Evolutionary conservation across 1,284 basidiomycete genomes (phyloP), one percentile per base, ranked within the genome.

Genomic region (Termitomyces sp.): DNA sequence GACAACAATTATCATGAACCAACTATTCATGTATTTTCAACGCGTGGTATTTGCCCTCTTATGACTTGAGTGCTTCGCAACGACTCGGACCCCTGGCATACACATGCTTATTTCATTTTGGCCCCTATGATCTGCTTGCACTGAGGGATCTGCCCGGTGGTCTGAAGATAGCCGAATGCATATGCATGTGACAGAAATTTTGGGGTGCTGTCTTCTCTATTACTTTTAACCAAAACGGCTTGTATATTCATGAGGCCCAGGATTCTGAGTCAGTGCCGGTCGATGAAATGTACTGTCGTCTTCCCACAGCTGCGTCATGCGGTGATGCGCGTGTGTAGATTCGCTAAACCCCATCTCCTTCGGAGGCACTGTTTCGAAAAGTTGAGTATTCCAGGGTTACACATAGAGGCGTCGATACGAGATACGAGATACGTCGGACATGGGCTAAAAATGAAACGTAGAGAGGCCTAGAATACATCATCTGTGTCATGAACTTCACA

Each of bases 391-490:
- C 34, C 8, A 2, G 15, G 31, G 9, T 26, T 9, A 34, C 12
- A 3, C 19, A 24, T 21, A 15, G 30, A 48, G 48, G 19, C 9
- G 28, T 42, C 28, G 21, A 17, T 17, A 15, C 24, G 15, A 24
- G 3, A 45, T 44, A 30, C 9, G 5, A 24, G 3, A 45, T 44
- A 30, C 9, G 5, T 34, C 33, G 10, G 17, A 2, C 21, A 21
- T 8, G 9, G 8, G 9, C 12, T 45, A 6, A 21, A 40, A n/a
- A 47, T 55, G 19, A 17, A 39, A n/a, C n/a, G n/a, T 28, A 12
- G 34, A 2, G 12, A 24, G 34, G 28, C 19, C 34, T 55, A 60
- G 48, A 60, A 58, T 36, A 56, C 52, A 42, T 58, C 59, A 51
- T 60, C 54, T n/a, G 19, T 30, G 24, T 60, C 52, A 38, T 58